Evolutionary conservation across 2,329 filamentous ascomycete species (phyloP), one percentile per base, ranked within the genome.

Genomic region (Clonostachys sp.): DNA sequence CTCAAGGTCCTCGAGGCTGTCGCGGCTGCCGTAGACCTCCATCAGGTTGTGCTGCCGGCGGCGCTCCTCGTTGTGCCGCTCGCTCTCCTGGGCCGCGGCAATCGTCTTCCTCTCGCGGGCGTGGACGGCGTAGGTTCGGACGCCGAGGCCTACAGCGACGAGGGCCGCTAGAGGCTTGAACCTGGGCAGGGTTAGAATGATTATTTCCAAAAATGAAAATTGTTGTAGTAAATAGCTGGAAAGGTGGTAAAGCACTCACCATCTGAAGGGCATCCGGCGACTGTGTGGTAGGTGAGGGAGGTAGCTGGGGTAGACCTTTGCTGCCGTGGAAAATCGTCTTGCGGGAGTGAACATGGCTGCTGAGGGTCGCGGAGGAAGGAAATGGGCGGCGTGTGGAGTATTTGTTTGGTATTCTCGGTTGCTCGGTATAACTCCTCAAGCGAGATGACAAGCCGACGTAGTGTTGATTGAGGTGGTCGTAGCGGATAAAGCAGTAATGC

Each of bases 11-110:
- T 71, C 67, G 5, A 78, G 62, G 51, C 68, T 77, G 30, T 70
- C 70, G 13, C 74, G 67, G 50, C 74, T 73, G 42, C 75, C 73
- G 49, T 78, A 78, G 48, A 74, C 68, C 35, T 77, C 68, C 60
- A 75, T 63, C 51, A 78, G 60, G 47, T 72, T 64, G 49, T 74
- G 67, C 43, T 61, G 61, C 38, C 61, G 60, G 50, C 62, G 63
- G 45, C 59, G 61, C 45, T 66, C 63, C n/a, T 55, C 57, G 36
- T 64, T 63, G 41, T 65, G 54, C 47, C 61, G 60, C 48, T 71
- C 66, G 16, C 53, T 58, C 47, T 57, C 55, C 47, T 62, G 56
- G 42, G 61, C 56, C 42, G 56, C 60, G 42, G 59, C 57, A 18
- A 54, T 49, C 24, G 57, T 61, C 33, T 12, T n/a, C 36, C 58